Evolutionary conservation across 495 filamentous ascomycete species (phyloP).

Genomic region (Letharia columbiana): DNA sequence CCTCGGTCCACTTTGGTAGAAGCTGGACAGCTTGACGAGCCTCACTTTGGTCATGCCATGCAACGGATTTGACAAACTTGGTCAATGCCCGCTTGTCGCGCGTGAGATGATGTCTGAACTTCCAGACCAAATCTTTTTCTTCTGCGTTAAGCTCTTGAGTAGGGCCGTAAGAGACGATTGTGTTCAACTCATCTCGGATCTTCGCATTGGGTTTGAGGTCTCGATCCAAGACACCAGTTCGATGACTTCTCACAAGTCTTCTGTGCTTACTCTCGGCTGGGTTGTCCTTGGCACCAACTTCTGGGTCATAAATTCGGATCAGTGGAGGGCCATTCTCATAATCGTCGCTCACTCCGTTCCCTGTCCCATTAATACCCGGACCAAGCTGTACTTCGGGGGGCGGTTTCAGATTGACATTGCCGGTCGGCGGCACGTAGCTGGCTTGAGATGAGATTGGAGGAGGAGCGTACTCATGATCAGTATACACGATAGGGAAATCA

Average conservation of each 20-base stretch:
- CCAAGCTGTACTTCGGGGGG: constrained; percentile 76
- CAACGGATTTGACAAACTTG: constrained; percentile 95
- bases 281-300: constrained; percentile 80
- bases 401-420: constrained; percentile 62
- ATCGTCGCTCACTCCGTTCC: constrained; percentile 41
- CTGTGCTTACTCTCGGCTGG: constrained; percentile 94
- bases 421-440: constrained; percentile 51
- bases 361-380: constrained; percentile 62
- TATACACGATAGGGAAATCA: constrained; percentile 92
- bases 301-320: constrained; percentile 86
- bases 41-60: constrained; percentile 84
- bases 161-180: constrained; percentile 85
- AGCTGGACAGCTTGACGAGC: constrained; percentile 81
- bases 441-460: constrained; percentile 67
- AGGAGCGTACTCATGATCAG: constrained; percentile 83
- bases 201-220: constrained; percentile 96
- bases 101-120: constrained; percentile 87
- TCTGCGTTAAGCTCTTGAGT: constrained; percentile 78
- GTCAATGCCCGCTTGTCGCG: constrained; percentile 89
- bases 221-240: constrained; percentile 85
- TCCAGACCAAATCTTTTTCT: constrained; percentile 95
- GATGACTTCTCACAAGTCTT: constrained; percentile 78
- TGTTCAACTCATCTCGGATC: constrained; percentile 84
- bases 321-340: constrained; percentile 49
- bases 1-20: constrained; percentile 89